Evolutionary conservation across 2,329 filamentous ascomycete species (phyloP).

Genomic region (Hypoxylon sp.): DNA sequence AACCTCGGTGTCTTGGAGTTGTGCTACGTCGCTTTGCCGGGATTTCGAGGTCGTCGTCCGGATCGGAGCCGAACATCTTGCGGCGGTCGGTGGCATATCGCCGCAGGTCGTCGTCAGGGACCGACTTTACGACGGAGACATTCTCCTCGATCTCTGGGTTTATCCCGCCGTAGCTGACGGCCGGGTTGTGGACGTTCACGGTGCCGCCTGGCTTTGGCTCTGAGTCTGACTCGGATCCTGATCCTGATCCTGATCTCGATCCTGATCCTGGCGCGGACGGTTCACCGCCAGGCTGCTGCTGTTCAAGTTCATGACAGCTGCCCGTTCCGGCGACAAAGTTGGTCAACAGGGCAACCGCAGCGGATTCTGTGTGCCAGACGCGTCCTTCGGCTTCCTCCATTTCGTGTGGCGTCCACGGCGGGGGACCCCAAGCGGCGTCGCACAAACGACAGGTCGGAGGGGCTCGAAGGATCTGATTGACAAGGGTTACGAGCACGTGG

Average conservation of each 20-base stretch:
- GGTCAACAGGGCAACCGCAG: constrained; percentile 1
- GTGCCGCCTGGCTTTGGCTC: constrained; percentile 24
- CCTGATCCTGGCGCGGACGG: not conserved
- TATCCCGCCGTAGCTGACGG: constrained; percentile 46
- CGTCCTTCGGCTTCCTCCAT: constrained; percentile 27
- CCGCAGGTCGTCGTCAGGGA: constrained; percentile 39
- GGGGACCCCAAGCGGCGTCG: constrained; percentile 22
- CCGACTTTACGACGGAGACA: constrained; percentile 42
- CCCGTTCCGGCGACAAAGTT: constrained; percentile 9
- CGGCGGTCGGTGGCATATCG: constrained; percentile 13
- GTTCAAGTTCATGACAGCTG: not conserved
- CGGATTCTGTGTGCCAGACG: constrained; percentile 13
- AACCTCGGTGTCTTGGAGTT: constrained; percentile 30
- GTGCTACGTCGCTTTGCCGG: constrained; percentile 15
- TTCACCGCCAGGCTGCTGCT: constrained; percentile 1
- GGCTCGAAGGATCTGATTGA: constrained; percentile 32
- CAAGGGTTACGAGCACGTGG: constrained; percentile 39
- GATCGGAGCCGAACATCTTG: constrained; percentile 25
- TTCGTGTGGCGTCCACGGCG: constrained; percentile 22
- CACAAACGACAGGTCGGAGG: constrained; percentile 26
- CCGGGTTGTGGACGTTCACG: constrained; percentile 36
- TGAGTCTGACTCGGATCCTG: not conserved
- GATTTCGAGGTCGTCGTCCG: constrained; percentile 27
- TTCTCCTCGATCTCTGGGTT: constrained; percentile 50
- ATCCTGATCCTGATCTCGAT: constrained; percentile 2